phyloP scores from a whole-genome alignment of 352 stramenopile genomes.

The Globisporangium lucens region DNA sequence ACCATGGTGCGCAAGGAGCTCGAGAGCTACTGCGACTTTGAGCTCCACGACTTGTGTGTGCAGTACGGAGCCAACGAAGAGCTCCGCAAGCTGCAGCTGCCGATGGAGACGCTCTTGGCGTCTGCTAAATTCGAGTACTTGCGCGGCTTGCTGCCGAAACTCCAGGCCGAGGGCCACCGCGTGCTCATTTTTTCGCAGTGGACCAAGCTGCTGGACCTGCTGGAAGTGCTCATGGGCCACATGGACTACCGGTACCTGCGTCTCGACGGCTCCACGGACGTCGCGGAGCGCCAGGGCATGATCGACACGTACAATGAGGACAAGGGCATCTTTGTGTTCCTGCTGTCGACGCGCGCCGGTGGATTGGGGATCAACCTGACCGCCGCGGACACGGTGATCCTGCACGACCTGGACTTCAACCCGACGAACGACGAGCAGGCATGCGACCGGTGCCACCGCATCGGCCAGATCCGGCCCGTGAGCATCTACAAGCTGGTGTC shows the following conservation, averaged over 20 bases:
- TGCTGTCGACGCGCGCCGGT: constrained; percentile 96
- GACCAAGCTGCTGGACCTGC: constrained; percentile 94
- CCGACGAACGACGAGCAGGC: constrained; percentile 84
- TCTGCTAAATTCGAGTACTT: constrained; percentile 95
- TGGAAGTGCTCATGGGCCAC: constrained; percentile 84
- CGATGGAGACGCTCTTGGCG: constrained; percentile 85
- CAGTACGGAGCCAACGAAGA: constrained; percentile 82
- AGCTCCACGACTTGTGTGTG: constrained; percentile 92
- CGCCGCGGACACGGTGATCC: constrained; percentile 86
- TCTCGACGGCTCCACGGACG: constrained; percentile 75
- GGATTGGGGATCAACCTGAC: constrained; percentile 98
- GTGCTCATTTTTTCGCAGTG: constrained; percentile 98
- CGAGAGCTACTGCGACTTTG: constrained; percentile 93
- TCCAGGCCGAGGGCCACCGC: constrained; percentile 86
- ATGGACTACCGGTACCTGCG: constrained; percentile 77
- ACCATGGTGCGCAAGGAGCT: constrained; percentile 91
- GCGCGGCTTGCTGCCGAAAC: constrained; percentile 82
- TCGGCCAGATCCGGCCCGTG: constrained; percentile 87
- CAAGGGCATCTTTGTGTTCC: constrained; percentile 93
- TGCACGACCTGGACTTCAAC: constrained; percentile 88
- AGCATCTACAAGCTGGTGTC: constrained; percentile 93
- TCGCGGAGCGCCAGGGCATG: constrained; percentile 68
- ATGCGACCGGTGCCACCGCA: constrained; percentile 88
- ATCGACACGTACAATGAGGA: constrained; percentile 90
- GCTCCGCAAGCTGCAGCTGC: constrained; percentile 83